These are phyloP conservation scores for Oemleria cerasiformis DNA, from an alignment of 306 rosid species.

Conservation along the genomic window DNA sequence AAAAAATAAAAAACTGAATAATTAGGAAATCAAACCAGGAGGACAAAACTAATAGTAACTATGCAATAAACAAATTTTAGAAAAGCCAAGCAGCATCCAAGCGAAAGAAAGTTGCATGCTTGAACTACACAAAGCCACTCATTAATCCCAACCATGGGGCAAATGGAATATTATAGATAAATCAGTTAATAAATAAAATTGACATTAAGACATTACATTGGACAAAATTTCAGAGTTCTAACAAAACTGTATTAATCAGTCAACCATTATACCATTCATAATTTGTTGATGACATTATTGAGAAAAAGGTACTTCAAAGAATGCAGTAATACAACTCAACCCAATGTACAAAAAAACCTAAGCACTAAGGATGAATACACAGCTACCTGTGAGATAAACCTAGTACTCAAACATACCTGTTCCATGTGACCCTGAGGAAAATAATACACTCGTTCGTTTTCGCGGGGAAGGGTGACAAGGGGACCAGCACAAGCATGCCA, in stretches of 20 bases:
- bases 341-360: neutral
- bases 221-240: neutral
- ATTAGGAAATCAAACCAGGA: neutral
- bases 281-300: neutral
- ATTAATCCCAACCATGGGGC: too few relatives aligned
- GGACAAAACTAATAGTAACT: neutral
- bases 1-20: neutral
- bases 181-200: too few relatives aligned
- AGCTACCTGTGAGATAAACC: neutral
- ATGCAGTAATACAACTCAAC: neutral
- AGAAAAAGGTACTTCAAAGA: neutral
- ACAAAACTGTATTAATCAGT: neutral
- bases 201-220: neutral
- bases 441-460: conserved; percentile 91
- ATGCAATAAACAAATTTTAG: neutral
- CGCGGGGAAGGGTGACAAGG: conserved; percentile 88
- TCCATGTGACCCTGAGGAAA: conserved; percentile 99
- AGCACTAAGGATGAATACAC: neutral
- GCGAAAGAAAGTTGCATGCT: neutral
- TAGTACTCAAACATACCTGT: conserved; percentile 50
- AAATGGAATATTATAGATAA: too few relatives aligned
- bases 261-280: neutral
- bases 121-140: neutral
- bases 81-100: neutral
- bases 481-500: conserved; percentile 99